Base-by-base conservation (phyloP, 2,329 filamentous ascomycete genomes). In the Arthrinium puccinioides region DNA sequence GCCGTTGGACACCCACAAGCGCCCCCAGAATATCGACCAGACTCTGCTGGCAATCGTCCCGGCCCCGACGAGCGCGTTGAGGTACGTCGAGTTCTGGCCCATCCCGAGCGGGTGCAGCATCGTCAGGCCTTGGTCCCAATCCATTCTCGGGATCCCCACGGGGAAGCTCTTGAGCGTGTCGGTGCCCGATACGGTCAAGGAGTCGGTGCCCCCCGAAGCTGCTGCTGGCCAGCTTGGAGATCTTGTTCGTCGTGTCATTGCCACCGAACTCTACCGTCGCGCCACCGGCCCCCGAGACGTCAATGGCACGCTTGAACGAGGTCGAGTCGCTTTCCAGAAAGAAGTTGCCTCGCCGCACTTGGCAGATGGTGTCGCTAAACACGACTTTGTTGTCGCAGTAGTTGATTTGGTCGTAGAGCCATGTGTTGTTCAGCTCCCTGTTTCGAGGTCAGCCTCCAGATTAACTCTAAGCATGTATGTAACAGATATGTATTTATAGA, bases 1-100 rank as follows among this genome's bases (percentile, higher is more conserved):
- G 24, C 49, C 50, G 16, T 45, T 45, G 10, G 47, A 40, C 13
- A 56, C 57, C 49, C 52, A 60, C 35, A 55, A 60, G n/a, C 56
- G 47, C 18, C 51, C 51, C 44, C 53, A 60, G 31, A 13, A 47
- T 49, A 14, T 50, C 50, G 21, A 51, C 52, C 6, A 44, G 42
- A 37, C 59, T 60, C 23, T 46, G 36, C 14, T 50, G 49, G 5
- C 49, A 33, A 8, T n/a, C n/a, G 28, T 48, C 40, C 10, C 21
- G 10, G n/a, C 11, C 31, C 13, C 21, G n/a, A 23, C 6, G 7
- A 60, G 48, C 10, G 42, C 29, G 13, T 42, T 42, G 6, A 62
- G 39, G 20, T 61, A 35, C 2, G 55, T 53, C 20, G 57, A 61
- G 33, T 59, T 54, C 7, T 38, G 30, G 6, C 54, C 57, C 19